Base-by-base conservation (phyloP, 352 stramenopile genomes). In the Aphanomyces cochlioides region DNA sequence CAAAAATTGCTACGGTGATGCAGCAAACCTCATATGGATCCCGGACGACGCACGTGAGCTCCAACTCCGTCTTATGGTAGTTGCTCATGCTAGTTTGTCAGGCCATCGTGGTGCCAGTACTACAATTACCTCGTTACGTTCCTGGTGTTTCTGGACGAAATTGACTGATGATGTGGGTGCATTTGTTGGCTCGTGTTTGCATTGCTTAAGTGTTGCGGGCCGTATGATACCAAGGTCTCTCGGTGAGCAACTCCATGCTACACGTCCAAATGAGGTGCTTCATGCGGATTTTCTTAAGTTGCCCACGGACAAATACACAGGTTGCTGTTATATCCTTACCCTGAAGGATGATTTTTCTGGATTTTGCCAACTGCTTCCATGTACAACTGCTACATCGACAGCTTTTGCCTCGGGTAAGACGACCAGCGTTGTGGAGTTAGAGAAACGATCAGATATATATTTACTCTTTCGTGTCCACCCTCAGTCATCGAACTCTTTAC, bases 211-310 rank as follows among this genome's bases (percentile, higher is more conserved):
- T 4, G 57, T 65, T 1, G 67, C 64, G 5, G 64, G 73, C 8
- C 40, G 65, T 15, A 68, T 53, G 3, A 43, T 57, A 0, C 74
- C 69, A 0, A 47, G 73, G 1, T 72, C 77, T 5, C 70, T 70
- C 41, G 74, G 75, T 7, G 47, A 71, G 13, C 66, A 58, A 0
- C 10, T 80, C 21, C 47, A 60, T 13, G 71, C 72, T 1, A 79
- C 75, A 0, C 78, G 74, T 8, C 76, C 74, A 0, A 81, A 81
- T 13, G 71, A 84, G 37, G 4, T 77, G 6, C 19, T 81, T 0
- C 72, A 82, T 28, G 82, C 82, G 17, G 75, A 81, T 13, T 82
- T 72, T 12, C 34, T 82, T 7, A 72, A 61, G 0, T 72, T 79
- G 34, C 48, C 73, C 0, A 21, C 72, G 28, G 45, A 53, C 2